Conservation (phyloP, 148 eudicot species). For the Spergularia marina region DNA sequence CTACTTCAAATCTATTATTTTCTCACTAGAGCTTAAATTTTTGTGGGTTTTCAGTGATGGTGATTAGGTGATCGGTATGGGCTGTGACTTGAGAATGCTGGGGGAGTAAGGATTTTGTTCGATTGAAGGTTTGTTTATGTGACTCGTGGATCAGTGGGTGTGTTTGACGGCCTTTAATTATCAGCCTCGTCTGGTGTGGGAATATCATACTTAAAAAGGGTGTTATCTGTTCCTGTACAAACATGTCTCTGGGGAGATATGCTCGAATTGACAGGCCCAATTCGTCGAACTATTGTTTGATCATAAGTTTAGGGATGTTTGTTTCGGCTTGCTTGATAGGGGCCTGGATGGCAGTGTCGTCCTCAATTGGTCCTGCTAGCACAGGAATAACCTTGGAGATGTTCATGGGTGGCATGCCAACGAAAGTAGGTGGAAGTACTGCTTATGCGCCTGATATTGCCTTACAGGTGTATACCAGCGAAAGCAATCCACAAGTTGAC, state of each 20-base stretch:
- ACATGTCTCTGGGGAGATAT: slow-evolving; percentile 55
- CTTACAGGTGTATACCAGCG: slow-evolving; percentile 24
- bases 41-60: neutral
- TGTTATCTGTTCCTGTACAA: neutral
- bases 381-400: slow-evolving; percentile 27
- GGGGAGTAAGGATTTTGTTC: neutral
- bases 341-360: slow-evolving; percentile 57
- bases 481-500: slow-evolving; percentile 15
- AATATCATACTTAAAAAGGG: neutral
- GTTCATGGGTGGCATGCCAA: slow-evolving; percentile 30
- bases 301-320: slow-evolving; percentile 36
- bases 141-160: neutral
- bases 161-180: neutral
- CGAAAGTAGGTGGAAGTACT: slow-evolving; percentile 17
- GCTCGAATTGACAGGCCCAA: slow-evolving; percentile 52
- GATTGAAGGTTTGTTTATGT: neutral
- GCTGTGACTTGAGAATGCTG: neutral
- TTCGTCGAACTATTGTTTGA: slow-evolving; percentile 39
- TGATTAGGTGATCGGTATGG: neutral
- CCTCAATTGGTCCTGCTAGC: slow-evolving; percentile 41
- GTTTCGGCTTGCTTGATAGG: slow-evolving; percentile 56
- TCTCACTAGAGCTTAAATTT: neutral
- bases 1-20: neutral
- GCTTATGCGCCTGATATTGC: slow-evolving; percentile 32
- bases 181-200: slow-evolving; percentile 1